Conservation (phyloP, 2,329 filamentous ascomycete species). For the Fusarium sp. region DNA sequence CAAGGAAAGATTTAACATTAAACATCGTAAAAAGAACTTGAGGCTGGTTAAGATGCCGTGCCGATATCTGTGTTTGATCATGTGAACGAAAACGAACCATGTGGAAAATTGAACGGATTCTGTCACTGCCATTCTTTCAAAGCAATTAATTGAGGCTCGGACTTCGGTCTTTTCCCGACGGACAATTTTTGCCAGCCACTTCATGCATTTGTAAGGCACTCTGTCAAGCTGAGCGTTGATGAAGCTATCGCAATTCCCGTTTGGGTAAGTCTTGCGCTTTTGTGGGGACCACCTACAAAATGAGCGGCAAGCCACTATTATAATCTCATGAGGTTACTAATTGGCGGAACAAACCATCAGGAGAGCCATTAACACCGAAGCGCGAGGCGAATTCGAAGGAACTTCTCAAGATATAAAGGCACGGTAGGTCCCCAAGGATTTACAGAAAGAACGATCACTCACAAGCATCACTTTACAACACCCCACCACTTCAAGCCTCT, state of each 20-base stretch:
- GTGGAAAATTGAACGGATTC: too few species aligned
- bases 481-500: not conserved
- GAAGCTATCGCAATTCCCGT: conserved; percentile 6
- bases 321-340: not conserved
- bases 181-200: not conserved
- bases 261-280: conserved; percentile 9
- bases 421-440: not conserved
- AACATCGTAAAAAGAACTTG: too few species aligned
- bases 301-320: not conserved
- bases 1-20: too few species aligned
- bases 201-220: not conserved
- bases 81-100: too few species aligned
- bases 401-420: not conserved
- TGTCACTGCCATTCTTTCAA: not conserved
- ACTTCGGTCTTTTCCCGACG: not conserved
- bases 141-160: not conserved
- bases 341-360: too few species aligned
- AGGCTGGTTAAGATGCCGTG: not conserved
- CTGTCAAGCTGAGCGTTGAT: not conserved
- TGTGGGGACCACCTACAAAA: not conserved
- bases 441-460: not conserved
- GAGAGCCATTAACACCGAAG: too few species aligned
- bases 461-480: not conserved
- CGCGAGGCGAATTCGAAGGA: too few species aligned
- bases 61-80: not conserved